phyloP scores from a whole-genome alignment of 495 filamentous ascomycete genomes.

The Hypoxylon crocopeplum region DNA sequence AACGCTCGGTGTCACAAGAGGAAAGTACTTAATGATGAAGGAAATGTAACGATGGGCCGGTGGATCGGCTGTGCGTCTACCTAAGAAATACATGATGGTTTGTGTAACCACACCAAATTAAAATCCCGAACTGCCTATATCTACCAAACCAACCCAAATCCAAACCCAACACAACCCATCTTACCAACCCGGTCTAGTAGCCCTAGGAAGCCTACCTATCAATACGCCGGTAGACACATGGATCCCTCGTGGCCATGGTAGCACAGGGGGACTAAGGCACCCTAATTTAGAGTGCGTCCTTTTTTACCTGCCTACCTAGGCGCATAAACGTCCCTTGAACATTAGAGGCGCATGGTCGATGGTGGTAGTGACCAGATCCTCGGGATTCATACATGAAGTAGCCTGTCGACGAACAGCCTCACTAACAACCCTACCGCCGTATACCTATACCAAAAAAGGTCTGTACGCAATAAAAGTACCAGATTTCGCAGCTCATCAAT shows the following conservation, averaged over 20 bases:
- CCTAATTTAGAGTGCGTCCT: slow-evolving; percentile 34
- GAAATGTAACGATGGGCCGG: slow-evolving; percentile 15
- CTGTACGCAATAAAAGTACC: no score
- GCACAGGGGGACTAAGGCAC: slow-evolving; percentile 29
- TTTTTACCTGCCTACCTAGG: no score
- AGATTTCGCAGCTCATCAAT: no score
- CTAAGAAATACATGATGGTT: not conserved
- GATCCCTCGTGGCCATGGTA: slow-evolving; percentile 34
- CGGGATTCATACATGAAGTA: slow-evolving; percentile 4
- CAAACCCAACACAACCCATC: slow-evolving; percentile 1
- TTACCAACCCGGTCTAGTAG: slow-evolving; percentile 8
- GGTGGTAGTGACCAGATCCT: slow-evolving; percentile 20
- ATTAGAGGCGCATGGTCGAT: slow-evolving; percentile 6
- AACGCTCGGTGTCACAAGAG: slow-evolving; percentile 22
- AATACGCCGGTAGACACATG: slow-evolving; percentile 19
- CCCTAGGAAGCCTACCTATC: slow-evolving; percentile 22
- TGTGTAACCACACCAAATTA: slow-evolving; percentile 35
- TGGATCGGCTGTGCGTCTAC: slow-evolving; percentile 33
- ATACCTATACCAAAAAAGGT: no score
- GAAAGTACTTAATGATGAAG: not conserved
- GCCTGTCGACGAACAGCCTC: not conserved
- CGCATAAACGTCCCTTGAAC: no score
- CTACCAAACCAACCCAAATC: slow-evolving; percentile 3
- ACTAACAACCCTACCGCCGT: no score
- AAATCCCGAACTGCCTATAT: slow-evolving; percentile 2